These are phyloP conservation scores for Hysterium pulicare DNA, from an alignment of 2,329 filamentous ascomycete genomes.

Conservation along the genomic window DNA sequence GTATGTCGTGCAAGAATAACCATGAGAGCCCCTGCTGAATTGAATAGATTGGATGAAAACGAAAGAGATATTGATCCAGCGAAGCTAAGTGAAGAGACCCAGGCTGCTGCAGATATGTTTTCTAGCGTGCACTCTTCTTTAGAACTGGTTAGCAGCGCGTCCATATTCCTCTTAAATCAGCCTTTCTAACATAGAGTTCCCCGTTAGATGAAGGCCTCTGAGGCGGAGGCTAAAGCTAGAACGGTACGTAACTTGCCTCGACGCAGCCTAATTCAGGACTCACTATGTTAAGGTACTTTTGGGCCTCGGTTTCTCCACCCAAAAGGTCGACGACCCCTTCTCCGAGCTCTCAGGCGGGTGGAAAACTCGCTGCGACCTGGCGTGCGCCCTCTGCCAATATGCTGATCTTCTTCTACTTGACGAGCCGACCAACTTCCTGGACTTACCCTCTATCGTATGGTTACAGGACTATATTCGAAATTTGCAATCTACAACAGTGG, in stretches of 20 bases:
- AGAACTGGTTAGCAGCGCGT: slow-evolving; percentile 40
- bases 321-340: slow-evolving; percentile 58
- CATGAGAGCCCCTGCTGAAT: neutral
- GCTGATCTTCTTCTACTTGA: slow-evolving; percentile 78
- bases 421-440: slow-evolving; percentile 84
- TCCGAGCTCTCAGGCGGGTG: slow-evolving; percentile 67
- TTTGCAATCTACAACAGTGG: slow-evolving; percentile 60
- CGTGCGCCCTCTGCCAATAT: slow-evolving; percentile 63
- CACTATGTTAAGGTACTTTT: slow-evolving; percentile 49
- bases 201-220: slow-evolving; percentile 52
- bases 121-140: slow-evolving; percentile 65
- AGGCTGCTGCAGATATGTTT: slow-evolving; percentile 67
- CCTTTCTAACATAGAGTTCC: slow-evolving; percentile 57
- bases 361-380: slow-evolving; percentile 43
- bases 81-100: slow-evolving; percentile 61
- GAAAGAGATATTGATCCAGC: slow-evolving; percentile 56
- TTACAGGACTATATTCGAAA: slow-evolving; percentile 68
- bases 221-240: slow-evolving; percentile 64
- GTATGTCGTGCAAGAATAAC: slow-evolving; percentile 36
- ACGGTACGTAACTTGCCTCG: slow-evolving; percentile 28
- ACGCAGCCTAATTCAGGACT: too few species aligned
- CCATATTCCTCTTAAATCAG: slow-evolving; percentile 40
- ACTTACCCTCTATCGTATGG: slow-evolving; percentile 81
- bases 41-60: slow-evolving; percentile 46
- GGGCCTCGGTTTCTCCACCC: slow-evolving; percentile 68